Conservation (phyloP, 441 rosid genomes). For the Macaranga tanarius region DNA sequence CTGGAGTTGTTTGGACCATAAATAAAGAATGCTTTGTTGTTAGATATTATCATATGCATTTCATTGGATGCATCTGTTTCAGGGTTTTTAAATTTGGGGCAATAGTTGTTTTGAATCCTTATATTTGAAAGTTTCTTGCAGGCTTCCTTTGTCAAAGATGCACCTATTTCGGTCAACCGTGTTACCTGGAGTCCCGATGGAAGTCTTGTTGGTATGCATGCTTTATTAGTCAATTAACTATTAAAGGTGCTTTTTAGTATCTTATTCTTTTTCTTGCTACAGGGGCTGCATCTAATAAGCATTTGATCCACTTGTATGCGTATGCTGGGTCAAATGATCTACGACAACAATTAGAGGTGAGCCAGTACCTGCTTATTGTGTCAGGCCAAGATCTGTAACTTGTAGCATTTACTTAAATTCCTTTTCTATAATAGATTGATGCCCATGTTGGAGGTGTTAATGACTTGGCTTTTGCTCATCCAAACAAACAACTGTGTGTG, state of each 20-base stretch:
- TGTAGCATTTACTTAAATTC: constrained; percentile 22
- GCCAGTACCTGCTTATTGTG: constrained; percentile 16
- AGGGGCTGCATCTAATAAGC: constrained; percentile 83
- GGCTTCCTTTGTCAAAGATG: constrained; percentile 59
- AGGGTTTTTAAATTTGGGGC: constrained; percentile 18
- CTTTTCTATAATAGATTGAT: constrained; percentile 56
- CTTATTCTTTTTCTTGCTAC: constrained; percentile 33
- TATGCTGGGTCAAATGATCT: constrained; percentile 61
- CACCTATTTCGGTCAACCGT: constrained; percentile 59
- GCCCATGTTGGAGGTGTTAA: constrained; percentile 87
- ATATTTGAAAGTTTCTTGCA: constrained; percentile 33
- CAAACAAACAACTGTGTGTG: constrained; percentile 73
- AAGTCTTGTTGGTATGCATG: constrained; percentile 64
- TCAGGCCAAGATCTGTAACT: constrained; percentile 11
- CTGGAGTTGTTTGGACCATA: neutral
- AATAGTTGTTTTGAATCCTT: constrained; percentile 20
- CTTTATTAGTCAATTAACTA: constrained; percentile 2
- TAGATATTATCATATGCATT: neutral
- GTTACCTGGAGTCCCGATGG: constrained; percentile 94
- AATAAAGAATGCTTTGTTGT: neutral
- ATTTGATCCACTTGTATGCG: constrained; percentile 67
- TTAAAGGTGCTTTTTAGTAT: constrained; percentile 14
- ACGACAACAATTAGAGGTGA: constrained; percentile 69
- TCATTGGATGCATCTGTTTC: neutral
- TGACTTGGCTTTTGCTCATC: constrained; percentile 89